Base-by-base conservation (phyloP, 352 stramenopile species). In the Phytophthora cryptogea region DNA sequence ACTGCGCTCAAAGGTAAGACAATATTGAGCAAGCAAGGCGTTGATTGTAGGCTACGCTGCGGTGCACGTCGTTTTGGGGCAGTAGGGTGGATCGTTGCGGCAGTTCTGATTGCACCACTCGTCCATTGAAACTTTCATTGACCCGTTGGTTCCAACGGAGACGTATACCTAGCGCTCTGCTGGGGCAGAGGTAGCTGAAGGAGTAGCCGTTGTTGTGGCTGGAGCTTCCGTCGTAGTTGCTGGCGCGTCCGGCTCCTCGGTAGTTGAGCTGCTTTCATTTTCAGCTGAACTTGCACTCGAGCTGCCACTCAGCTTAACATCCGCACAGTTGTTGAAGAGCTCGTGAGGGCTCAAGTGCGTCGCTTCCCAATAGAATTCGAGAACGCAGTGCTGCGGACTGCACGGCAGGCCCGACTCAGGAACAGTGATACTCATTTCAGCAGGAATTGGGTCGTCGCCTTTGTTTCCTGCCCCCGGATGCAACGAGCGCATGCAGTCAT, bases 401-500 rank as follows among this genome's bases (percentile, higher is more conserved):
- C 66, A 80, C 11, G 67, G 67, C 20, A 74, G 45, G 3, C 44
- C 60, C 11, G 45, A 59, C 41, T 64, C 14, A 39, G 67, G 71
- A 26, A 74, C 65, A 5, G 66, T 46, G 53, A 80, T 69, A 30
- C 27, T 63, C 63, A 76, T 76, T 55, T 74, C 66, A 7, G 67
- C 67, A 5, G 58, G 50, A 44, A 76, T 76, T 2, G 70, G 66
- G 17, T 32, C 1, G 26, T 72, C 67, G 2, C 67, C 67, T 33
- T 76, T 76, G 37, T 39, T 63, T 4, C 66, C 70, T 2, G 66
- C 32, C 5, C 13, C 70, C 9, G 66, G 66, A 36, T 74, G 62
- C 43, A 78, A 44, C 30, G 70, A 78, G 5, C 70, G 70, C 70
- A 78, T 78, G 63, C 70, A 78, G 70, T 78, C 64, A 17, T 79